Evolutionary conservation across 140 eudicot species (phyloP), one percentile per base, ranked within the genome.

Genomic region (Cichorium intybus): DNA sequence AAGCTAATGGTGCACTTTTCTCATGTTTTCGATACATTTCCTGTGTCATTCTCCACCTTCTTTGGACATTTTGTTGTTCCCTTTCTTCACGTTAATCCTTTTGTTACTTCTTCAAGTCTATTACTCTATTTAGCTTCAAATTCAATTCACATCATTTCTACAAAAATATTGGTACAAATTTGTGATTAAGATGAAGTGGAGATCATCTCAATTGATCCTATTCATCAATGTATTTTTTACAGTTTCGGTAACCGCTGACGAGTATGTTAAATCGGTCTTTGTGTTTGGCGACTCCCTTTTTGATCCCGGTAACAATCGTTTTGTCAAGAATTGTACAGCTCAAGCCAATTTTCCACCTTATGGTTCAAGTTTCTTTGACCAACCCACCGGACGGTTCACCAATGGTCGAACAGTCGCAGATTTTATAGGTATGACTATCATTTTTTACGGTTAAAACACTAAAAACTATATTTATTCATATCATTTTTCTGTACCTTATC

Each of bases 351-450:
- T 81, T 64, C 83, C 77, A 4, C 93, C 93, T 27, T 84, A 87
- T 3, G 96, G 96, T 5, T 81, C 80, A 2, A 34, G 28, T 50
- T 87, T 76, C 75, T 87, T 87, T 64, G 80, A 74, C 73, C 82
- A 47, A 62, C 89, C 96, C 27, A 87, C 93, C 10, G 93, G 96
- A 50, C 78, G 95, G 17, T 87, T 87, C 81, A 87, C 95, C 26
- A 84, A 84, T 76, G 95, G 95, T 56, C 87, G 95, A 60, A 87
- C 89, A 12, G 84, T 84, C 10, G 75, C 77, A 0, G 95, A 87
- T 63, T 87, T 87, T 69, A 67, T 87, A 27, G 69, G 95, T 84
- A 56, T 54, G 73, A 61, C 9, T 39, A 0, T 27, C n/a, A 16
- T 26, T 43, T 26, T 56, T 28, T n/a, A 24, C 20, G n/a, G 14